Base-by-base conservation (phyloP, 169 alveolate species). In the Cryptosporidium parvum region DNA sequence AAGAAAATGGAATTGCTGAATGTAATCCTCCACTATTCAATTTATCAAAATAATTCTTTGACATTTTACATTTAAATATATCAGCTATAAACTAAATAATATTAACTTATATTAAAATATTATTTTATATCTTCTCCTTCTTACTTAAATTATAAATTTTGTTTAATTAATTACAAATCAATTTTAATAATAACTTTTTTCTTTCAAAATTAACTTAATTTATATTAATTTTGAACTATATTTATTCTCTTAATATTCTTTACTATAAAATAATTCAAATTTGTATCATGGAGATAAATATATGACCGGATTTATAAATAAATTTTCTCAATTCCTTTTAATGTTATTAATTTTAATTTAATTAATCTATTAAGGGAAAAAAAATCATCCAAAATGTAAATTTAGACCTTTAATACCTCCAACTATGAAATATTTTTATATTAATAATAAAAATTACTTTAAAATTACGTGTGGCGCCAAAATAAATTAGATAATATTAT, bases 11-110 rank as follows among this genome's bases (percentile, higher is more conserved):
- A 5, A 44, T 80, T 16, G 31, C 9, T 2, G 89, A 39, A 14
- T 33, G 29, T 6, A 39, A 39, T 23, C 39, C 45, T 44, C 75
- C 89, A 12, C 26, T 65, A 59, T 52, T 61, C 4, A 80, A 14
- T 21, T 62, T 80, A 26, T 80, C 89, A 23, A 37, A 80, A 31
- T 80, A 80, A 39, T 44, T 80, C 65, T 14, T 37, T 18, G 89
- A 80, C 89, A 80, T 80, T 9, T 44, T 65, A 45, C 21, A 45
- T 3, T 16, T 14, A 14, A 45, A 3, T 45, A 45, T 45, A 45
- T 10, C 7, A 2, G 3, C 16, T 0, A 16, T 45, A 45, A 45
- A 2, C 21, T 14, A 21, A 45, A 45, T 45, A 45, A 12, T 12
- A 45, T 14, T 12, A 45, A 45, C 21, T 14, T 8, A 8, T 4